phyloP scores from a whole-genome alignment of 2,329 filamentous ascomycete species.

The Aspergillus versicolor region DNA sequence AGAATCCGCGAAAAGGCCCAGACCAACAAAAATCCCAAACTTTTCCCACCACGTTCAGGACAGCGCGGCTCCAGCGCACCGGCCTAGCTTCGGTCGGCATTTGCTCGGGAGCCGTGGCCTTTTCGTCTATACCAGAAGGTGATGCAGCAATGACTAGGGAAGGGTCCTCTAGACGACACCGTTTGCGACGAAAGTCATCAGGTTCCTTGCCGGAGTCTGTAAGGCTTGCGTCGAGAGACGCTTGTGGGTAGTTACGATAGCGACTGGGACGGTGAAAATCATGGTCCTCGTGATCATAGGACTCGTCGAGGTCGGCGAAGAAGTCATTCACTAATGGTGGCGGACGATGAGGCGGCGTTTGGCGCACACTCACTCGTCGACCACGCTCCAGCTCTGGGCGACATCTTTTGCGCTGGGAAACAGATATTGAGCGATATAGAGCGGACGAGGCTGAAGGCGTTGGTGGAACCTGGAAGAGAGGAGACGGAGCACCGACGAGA shows the following conservation, averaged over 20 bases:
- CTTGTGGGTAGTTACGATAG: conserved; percentile 33
- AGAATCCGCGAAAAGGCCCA: conserved; percentile 75
- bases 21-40: conserved; percentile 81
- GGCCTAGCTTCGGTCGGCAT: conserved; percentile 16
- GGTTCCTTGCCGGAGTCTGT: conserved; percentile 22
- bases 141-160: conserved; percentile 23
- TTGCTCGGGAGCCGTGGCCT: conserved; percentile 8
- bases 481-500: conserved; percentile 37
- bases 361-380: conserved; percentile 25
- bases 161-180: conserved; percentile 31
- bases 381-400: conserved; percentile 28
- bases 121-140: conserved; percentile 20
- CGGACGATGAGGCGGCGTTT: conserved; percentile 26
- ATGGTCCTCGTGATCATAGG: conserved; percentile 12
- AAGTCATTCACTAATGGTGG: conserved; percentile 32
- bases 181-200: conserved; percentile 29
- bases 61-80: conserved; percentile 41
- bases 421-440: conserved; percentile 35
- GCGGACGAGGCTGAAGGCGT: conserved; percentile 39
- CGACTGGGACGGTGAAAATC: conserved; percentile 44
- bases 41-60: conserved; percentile 56
- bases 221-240: conserved; percentile 28
- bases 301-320: conserved; percentile 16
- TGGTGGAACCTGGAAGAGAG: conserved; percentile 37
- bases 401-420: conserved; percentile 32